Evolutionary conservation across 164 flowering plant species (phyloP).

Genomic region (Vitis amurensis): DNA sequence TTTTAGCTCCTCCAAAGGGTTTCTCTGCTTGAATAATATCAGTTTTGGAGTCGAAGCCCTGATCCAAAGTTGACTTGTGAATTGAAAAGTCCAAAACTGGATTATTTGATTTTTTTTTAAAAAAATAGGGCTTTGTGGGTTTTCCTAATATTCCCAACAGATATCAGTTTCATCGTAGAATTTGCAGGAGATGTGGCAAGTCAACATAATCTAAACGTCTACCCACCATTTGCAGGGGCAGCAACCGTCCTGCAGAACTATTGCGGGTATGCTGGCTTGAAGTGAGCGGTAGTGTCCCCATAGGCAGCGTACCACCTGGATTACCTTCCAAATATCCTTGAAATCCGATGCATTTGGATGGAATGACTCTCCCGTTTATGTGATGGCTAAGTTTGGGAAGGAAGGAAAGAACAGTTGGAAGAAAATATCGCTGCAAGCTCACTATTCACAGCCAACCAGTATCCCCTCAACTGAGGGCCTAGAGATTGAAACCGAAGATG

Average conservation of each 20-base stretch:
- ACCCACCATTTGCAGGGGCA: background rate
- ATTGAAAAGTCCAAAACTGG: no score
- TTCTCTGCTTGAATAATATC: no score
- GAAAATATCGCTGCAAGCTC: background rate
- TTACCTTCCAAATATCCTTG: constrained; percentile 22
- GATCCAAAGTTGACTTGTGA: no score
- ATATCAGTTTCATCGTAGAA: no score
- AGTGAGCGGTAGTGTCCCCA: constrained; percentile 19
- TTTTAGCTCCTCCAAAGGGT: no score
- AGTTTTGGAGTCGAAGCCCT: no score
- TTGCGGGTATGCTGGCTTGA: constrained; percentile 40
- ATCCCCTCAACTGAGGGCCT: no score
- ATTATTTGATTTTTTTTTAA: no score
- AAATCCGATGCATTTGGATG: constrained; percentile 36
- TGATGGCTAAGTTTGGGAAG: constrained; percentile 41
- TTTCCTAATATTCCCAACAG: no score
- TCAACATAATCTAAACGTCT: background rate
- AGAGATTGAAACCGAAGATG: background rate
- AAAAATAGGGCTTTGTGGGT: no score
- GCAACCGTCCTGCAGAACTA: constrained; percentile 21
- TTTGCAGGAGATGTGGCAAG: no score
- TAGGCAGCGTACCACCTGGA: background rate
- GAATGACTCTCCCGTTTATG: constrained; percentile 16
- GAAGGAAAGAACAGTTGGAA: constrained; percentile 16
- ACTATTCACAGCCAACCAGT: no score